Base-by-base conservation (phyloP, 192 early-diverging fungal species). In the Umbelopsis ramanniana region DNA sequence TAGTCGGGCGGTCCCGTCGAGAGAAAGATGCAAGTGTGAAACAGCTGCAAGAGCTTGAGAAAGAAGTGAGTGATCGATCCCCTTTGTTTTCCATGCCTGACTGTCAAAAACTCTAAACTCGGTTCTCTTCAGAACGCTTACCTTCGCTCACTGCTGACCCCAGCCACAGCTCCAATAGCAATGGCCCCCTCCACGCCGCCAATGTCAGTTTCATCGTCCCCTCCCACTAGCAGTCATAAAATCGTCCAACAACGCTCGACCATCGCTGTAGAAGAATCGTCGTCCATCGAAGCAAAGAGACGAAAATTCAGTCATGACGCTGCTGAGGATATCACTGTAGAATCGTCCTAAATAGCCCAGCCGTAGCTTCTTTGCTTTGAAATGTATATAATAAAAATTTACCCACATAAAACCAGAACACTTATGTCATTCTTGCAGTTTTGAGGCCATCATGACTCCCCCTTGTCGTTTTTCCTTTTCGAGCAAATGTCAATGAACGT, bases 1-100 rank as follows among this genome's bases (percentile, higher is more conserved):
- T 79, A 6, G 74, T 79, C 66, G 45, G 50, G 6, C 63, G 12
- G 4, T 74, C 74, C 19, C 46, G 73, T 45, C 29, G 68, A 29
- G 77, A 79, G 46, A 79, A 79, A 69, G 69, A 68, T 48, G 52
- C 60, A 3, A 70, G 66, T 60, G 38, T 46, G 2, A 46, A 69
- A 7, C 71, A 72, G 71, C 21, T 79, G n/a, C 40, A 71, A 52
- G 69, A 68, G 37, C 73, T 79, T 11, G 72, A 79, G 43, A 63
- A 79, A 52, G 77, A 79, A 70, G 77, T 79, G 67, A 47, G 29
- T 33, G 29, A 46, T 46, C 9, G 1, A 1, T 24, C 8, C 40
- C 11, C 11, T 43, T 14, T 46, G 17, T n/a, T 66, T 6, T 0
- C 33, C 5, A 66, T n/a, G n/a, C n/a, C n/a, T n/a, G 11, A 22